Conservation (phyloP, 805 yeast species). For the Lachancea waltii region DNA sequence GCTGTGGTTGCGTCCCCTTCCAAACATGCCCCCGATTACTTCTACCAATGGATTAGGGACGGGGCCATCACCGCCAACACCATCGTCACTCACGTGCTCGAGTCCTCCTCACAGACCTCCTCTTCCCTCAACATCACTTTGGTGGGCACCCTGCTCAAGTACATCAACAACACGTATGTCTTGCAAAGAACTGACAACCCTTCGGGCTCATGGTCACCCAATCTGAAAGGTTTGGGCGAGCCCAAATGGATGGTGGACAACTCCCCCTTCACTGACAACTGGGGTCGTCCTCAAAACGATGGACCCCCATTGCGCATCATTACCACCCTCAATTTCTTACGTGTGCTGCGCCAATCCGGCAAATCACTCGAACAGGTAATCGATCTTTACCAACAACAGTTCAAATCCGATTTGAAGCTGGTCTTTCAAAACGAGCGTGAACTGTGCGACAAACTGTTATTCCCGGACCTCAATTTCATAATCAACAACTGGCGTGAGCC, state of each 20-base stretch:
- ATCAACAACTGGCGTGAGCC: slow-evolving; percentile 50
- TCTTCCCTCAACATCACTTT: slow-evolving; percentile 15
- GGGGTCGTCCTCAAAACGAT: slow-evolving; percentile 97
- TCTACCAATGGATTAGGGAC: slow-evolving; percentile 87
- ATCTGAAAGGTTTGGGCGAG: slow-evolving; percentile 68
- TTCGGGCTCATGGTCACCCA: slow-evolving; percentile 50
- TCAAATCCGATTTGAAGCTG: slow-evolving; percentile 2
- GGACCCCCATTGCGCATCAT: slow-evolving; percentile 83
- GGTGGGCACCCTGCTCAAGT: slow-evolving; percentile 44
- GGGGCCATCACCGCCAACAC: slow-evolving; percentile 74
- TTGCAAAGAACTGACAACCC: slow-evolving; percentile 65
- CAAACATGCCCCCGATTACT: slow-evolving; percentile 63
- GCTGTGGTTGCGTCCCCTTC: slow-evolving; percentile 86
- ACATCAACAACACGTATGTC: slow-evolving; percentile 49
- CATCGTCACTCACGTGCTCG: slow-evolving; percentile 40
- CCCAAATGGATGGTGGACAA: slow-evolving; percentile 77
- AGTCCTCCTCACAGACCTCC: slow-evolving; percentile 7
- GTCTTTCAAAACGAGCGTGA: slow-evolving; percentile 28
- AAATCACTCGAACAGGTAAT: slow-evolving; percentile 27
- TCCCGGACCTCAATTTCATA: slow-evolving; percentile 66
- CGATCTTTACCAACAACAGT: slow-evolving; percentile 10
- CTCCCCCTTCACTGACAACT: slow-evolving; percentile 50
- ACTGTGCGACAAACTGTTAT: slow-evolving; percentile 47
- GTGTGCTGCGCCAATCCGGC: slow-evolving; percentile 34
- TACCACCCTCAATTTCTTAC: slow-evolving; percentile 52